Conservation (phyloP, 2,329 filamentous ascomycete genomes). For the Fusarium tanahbumbuense region DNA sequence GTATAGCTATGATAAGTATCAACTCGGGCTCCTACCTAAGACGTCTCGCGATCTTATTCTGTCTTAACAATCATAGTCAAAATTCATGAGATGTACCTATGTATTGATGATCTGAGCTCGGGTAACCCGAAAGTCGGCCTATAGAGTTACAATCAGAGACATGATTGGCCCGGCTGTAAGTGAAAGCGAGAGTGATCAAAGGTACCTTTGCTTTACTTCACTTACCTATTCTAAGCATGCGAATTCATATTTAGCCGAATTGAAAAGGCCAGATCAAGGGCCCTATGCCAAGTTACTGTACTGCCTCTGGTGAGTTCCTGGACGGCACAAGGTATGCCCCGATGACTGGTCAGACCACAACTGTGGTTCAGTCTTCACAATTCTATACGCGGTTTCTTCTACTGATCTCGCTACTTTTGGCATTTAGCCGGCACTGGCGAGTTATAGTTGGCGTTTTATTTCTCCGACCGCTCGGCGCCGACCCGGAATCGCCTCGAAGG, state of each 20-base stretch:
- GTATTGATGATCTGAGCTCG: slow-evolving; percentile 15
- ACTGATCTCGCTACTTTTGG: not conserved
- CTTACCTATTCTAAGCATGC: not conserved
- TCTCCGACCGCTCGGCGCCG: slow-evolving; percentile 20
- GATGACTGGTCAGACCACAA: slow-evolving; percentile 22
- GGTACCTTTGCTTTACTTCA: not conserved
- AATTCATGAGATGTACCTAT: not conserved
- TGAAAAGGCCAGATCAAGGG: not conserved
- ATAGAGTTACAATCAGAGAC: slow-evolving; percentile 1
- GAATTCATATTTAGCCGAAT: slow-evolving; percentile 26
- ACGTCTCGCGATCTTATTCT: not conserved
- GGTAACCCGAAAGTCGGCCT: slow-evolving; percentile 1
- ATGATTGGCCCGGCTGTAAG: slow-evolving; percentile 33
- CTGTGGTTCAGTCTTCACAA: slow-evolving; percentile 15
- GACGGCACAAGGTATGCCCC: not conserved
- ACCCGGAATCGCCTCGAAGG: slow-evolving; percentile 9
- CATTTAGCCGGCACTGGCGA: slow-evolving; percentile 12
- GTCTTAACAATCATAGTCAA: not conserved
- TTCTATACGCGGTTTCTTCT: not conserved
- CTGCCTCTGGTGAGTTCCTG: not conserved
- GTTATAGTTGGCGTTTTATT: not conserved
- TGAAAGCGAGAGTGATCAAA: slow-evolving; percentile 12
- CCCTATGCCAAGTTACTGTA: not conserved
- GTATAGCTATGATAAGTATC: not conserved
- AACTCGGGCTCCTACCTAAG: not conserved